Evolutionary conservation across 2,329 filamentous ascomycete species (phyloP).

Genomic region (Nannizzia gypsea): DNA sequence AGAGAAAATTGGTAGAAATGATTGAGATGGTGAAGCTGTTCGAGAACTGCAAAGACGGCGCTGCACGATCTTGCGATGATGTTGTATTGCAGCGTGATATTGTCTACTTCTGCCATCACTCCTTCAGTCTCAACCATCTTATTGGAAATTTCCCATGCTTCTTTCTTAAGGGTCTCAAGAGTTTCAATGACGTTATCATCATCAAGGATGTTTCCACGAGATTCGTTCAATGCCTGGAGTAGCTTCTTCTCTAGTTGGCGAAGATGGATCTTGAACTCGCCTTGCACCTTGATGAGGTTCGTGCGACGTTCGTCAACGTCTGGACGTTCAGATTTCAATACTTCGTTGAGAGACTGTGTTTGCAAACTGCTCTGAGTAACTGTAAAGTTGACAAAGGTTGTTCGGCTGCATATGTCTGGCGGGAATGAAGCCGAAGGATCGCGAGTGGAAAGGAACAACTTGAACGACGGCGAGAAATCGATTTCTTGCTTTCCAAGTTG

Average conservation of each 20-base stretch:
- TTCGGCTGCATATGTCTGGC: conserved; percentile 94
- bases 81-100: conserved; percentile 87
- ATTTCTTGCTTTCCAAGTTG: conserved; percentile 98
- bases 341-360: conserved; percentile 93
- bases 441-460: conserved; percentile 83
- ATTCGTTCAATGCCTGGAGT: conserved; percentile 91
- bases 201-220: conserved; percentile 91
- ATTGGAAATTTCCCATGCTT: conserved; percentile 86
- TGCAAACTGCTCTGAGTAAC: conserved; percentile 98
- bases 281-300: conserved; percentile 96
- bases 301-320: conserved; percentile 94
- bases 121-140: conserved; percentile 97
- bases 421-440: conserved; percentile 94
- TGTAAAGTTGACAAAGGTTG: conserved; percentile 98
- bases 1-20: conserved; percentile 99
- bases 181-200: conserved; percentile 98
- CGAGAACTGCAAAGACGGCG: conserved; percentile 89
- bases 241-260: conserved; percentile 89
- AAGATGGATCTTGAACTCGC: conserved; percentile 97
- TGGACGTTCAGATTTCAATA: conserved; percentile 91
- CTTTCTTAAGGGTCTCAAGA: conserved; percentile 92
- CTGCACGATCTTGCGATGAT: conserved; percentile 91
- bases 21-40: conserved; percentile 95
- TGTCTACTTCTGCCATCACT: conserved; percentile 95
- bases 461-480: conserved; percentile 95